Base-by-base conservation (phyloP, 805 yeast species). In the Candida pseudofarinosa region DNA sequence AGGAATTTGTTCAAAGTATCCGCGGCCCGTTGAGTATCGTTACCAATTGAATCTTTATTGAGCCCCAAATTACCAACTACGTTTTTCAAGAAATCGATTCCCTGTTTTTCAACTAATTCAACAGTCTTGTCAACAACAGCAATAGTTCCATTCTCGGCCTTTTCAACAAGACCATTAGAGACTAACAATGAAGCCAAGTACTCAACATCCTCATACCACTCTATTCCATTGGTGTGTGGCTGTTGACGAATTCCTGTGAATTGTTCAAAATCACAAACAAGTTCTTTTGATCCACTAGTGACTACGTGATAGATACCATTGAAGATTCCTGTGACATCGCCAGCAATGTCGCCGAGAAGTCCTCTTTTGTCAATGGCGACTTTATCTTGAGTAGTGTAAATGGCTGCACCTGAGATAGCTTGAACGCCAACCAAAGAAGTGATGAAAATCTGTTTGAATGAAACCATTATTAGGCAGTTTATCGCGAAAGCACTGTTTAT, bases 191-290 rank as follows among this genome's bases (percentile, higher is more conserved):
- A 6, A 15, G 37, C 37, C 12, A 34, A 5, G 15, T 34, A 34
- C 5, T 34, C 37, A 13, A 19, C 37, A 16, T 34, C 37, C 16
- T 34, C 37, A 19, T 34, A 34, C 37, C 37, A 34, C 37, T 34
- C 37, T 10, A 34, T 34, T 4, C 37, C 37, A n/a, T 34, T 34
- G 23, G 37, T 34, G 15, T 34, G 18, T 17, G 37, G 37, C 16
- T 13, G 18, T 17, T 34, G 8, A 6, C 16, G 8, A 7, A 12
- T 18, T 16, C 37, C 37, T 13, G 17, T 15, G 20, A 34, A 34
- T 13, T 34, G n/a, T 4, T 34, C 37, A 18, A 34, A 34, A 8
- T 17, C 26, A 19, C 37, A 34, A 15, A 17, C 23, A 15, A 34
- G 13, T 6, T 19, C 26, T 17, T 34, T 34, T 18, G 23, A 15